These are phyloP conservation scores for rapeseed (Brassica napus) DNA, from an alignment of 345 rosid species.

Conservation along the genomic window DNA sequence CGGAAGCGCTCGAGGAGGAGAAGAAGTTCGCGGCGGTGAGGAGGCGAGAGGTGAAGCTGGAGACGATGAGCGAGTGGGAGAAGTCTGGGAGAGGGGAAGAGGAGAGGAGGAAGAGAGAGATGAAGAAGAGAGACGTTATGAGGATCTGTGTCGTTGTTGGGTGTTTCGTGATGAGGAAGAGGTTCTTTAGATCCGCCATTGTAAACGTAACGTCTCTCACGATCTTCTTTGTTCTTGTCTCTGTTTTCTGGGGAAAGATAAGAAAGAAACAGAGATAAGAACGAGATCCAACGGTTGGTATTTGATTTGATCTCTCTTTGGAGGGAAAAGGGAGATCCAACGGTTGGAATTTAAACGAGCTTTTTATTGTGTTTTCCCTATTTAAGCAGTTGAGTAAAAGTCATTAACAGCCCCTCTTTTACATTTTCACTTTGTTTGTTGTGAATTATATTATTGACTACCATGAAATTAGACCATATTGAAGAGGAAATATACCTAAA, in stretches of 20 bases:
- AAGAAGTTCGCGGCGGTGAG: conserved; percentile 52
- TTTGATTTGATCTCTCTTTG: background rate
- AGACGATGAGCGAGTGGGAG: conserved; percentile 46
- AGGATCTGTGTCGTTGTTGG: conserved; percentile 22
- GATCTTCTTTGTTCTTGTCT: background rate
- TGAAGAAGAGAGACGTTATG: conserved; percentile 42
- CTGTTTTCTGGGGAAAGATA: background rate
- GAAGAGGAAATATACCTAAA: too few species aligned
- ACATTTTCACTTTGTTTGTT: too few species aligned
- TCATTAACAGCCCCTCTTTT: too few species aligned
- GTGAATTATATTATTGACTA: too few species aligned
- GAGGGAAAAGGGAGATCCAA: background rate
- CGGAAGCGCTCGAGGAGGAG: conserved; percentile 43
- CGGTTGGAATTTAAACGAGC: background rate
- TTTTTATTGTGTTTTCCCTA: too few species aligned
- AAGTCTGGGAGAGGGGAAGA: conserved; percentile 43
- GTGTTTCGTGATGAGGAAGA: conserved; percentile 35
- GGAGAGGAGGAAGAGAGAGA: conserved; percentile 53
- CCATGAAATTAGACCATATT: too few species aligned
- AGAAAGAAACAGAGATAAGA: background rate
- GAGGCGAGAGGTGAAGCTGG: conserved; percentile 52
- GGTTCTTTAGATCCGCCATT: conserved; percentile 39
- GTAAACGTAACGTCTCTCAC: background rate
- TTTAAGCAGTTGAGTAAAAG: too few species aligned
- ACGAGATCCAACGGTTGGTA: conserved; percentile 29